These are phyloP conservation scores for Naegleria gruberi DNA, from an alignment of 208 protist genomes.

Conservation along the genomic window DNA sequence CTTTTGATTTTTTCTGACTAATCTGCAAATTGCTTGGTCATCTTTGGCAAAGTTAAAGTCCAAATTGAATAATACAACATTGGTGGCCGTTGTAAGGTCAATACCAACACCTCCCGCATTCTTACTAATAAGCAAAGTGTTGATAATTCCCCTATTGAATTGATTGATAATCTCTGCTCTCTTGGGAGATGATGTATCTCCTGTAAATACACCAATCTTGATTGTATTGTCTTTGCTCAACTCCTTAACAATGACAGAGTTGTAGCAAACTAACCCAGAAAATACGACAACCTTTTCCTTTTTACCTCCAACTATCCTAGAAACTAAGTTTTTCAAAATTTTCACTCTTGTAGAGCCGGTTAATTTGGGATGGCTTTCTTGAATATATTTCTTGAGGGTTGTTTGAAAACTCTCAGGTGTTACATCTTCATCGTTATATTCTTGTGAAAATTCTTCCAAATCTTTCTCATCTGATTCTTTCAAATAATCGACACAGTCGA, in stretches of 20 bases:
- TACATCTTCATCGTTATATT: no score
- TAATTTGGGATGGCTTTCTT: no score
- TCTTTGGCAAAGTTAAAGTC: neutral
- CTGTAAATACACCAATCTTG: neutral
- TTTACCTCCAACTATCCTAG: neutral
- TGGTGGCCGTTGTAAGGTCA: neutral
- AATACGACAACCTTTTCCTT: neutral
- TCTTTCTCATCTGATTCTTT: neutral
- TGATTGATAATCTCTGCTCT: neutral
- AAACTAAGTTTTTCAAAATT: neutral
- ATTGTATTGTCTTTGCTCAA: neutral
- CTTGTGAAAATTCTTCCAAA: neutral
- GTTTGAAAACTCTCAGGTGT: neutral
- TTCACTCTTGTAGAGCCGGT: neutral
- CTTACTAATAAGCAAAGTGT: neutral
- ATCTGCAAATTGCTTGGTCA: neutral
- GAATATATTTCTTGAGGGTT: neutral
- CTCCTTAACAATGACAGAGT: neutral
- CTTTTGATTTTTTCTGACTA: neutral
- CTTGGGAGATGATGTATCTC: neutral
- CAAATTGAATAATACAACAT: neutral
- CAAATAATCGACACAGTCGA: neutral
- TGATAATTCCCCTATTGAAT: neutral
- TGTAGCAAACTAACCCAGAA: neutral
- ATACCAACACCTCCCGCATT: neutral